A percentile compares a stretch with the other conserved stretches of the same genome.
Conservation (phyloP, 2,329 filamentous ascomycete genomes). For the Drechslerella coelobrocha region DNA sequence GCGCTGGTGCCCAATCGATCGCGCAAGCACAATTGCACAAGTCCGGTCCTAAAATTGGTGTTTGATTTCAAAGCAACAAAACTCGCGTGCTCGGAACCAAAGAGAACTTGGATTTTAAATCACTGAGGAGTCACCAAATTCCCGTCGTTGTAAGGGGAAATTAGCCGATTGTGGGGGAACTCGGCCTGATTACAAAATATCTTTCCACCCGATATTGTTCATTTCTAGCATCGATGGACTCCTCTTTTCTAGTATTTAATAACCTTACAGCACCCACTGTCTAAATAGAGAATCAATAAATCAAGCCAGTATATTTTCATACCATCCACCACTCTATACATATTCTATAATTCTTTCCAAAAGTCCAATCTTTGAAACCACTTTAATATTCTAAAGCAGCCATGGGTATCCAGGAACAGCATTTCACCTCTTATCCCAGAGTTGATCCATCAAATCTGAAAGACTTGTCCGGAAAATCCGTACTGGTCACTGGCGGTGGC, state of each 20-base stretch:
- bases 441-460: constrained; percentile 5
- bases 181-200: no score
- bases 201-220: no score
- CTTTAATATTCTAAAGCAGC: not conserved
- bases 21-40: not conserved
- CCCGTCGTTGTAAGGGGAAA: not conserved
- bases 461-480: constrained; percentile 53
- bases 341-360: not conserved
- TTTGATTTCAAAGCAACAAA: not conserved
- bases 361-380: not conserved
- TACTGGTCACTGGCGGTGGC: constrained; percentile 56
- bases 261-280: no score
- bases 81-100: no score
- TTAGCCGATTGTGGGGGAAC: not conserved
- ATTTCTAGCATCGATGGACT: no score
- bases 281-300: no score
- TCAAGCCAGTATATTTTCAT: no score
- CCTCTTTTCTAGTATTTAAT: no score
- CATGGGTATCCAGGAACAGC: constrained; percentile 7
- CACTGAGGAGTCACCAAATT: not conserved
- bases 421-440: constrained; percentile 1
- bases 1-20: not conserved
- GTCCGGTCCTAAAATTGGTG: not conserved
- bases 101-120: not conserved
- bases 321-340: no score